phyloP scores from a whole-genome alignment of 2,329 filamentous ascomycete genomes.

The Paraphoma chrysanthemicola region DNA sequence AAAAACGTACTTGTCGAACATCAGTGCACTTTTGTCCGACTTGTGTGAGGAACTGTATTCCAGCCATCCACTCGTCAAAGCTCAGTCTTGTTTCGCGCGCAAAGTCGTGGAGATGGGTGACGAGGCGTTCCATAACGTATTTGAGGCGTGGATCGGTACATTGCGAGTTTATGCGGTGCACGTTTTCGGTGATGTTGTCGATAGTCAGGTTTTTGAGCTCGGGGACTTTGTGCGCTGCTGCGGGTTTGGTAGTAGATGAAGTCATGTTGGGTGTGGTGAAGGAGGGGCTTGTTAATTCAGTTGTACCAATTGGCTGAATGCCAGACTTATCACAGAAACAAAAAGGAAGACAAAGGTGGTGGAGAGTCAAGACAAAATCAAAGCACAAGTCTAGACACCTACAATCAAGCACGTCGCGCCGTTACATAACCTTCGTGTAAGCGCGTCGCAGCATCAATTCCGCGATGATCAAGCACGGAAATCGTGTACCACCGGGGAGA shows the following conservation, averaged over 20 bases:
- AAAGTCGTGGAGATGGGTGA: slow-evolving; percentile 82
- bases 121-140: slow-evolving; percentile 75
- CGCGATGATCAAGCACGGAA: background rate
- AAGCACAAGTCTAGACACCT: background rate
- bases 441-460: background rate
- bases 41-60: slow-evolving; percentile 72
- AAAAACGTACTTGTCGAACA: slow-evolving; percentile 67
- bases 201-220: slow-evolving; percentile 71
- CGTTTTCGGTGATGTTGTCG: slow-evolving; percentile 82
- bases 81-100: slow-evolving; percentile 78
- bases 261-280: slow-evolving; percentile 3
- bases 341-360: background rate
- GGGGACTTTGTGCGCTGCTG: slow-evolving; percentile 11
- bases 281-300: background rate
- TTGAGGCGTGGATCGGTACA: slow-evolving; percentile 69
- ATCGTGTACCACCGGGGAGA: background rate
- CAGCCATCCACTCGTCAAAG: slow-evolving; percentile 79
- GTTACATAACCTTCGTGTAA: background rate
- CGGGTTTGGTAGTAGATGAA: background rate
- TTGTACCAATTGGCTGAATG: background rate
- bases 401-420: slow-evolving; percentile 1
- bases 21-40: slow-evolving; percentile 77
- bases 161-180: slow-evolving; percentile 76
- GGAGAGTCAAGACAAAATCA: background rate
- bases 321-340: too few relatives aligned